Conservation (phyloP, 73 alveolate species). For the Blepharisma stoltei region DNA sequence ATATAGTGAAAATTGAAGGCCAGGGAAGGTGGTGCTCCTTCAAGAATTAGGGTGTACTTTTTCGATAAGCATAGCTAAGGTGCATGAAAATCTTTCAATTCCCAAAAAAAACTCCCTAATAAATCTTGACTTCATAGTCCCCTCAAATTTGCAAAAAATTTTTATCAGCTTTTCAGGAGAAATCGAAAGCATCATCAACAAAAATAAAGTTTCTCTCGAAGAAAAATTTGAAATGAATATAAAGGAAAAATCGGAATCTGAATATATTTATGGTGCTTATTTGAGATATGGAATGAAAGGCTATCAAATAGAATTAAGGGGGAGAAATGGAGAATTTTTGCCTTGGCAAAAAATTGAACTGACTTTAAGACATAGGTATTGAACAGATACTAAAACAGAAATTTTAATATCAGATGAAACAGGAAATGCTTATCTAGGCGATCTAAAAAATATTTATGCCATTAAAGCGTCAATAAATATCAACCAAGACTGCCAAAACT, state of each 20-base stretch:
- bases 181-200: constrained; percentile 37
- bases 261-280: neutral
- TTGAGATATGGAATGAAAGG: constrained; percentile 49
- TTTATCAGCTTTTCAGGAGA: constrained; percentile 47
- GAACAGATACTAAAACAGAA: neutral
- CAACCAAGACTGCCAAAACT: neutral
- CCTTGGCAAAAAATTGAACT: neutral
- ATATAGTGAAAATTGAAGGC: no score
- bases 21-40: no score
- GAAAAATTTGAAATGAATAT: neutral
- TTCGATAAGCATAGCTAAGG: no score
- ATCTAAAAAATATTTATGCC: neutral
- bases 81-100: constrained; percentile 37
- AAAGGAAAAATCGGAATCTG: neutral
- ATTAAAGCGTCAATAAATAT: neutral
- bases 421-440: constrained; percentile 34
- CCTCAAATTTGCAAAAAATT: constrained; percentile 64
- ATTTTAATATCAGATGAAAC: constrained; percentile 29
- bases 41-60: no score
- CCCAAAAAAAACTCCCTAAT: constrained; percentile 22
- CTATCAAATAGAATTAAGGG: constrained; percentile 32
- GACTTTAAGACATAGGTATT: neutral
- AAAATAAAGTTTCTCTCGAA: constrained; percentile 5
- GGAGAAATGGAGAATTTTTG: constrained; percentile 3
- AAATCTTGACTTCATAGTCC: constrained; percentile 73